Conservation (phyloP, 2,329 filamentous ascomycete genomes). For the Cordyceps fumosorosea region DNA sequence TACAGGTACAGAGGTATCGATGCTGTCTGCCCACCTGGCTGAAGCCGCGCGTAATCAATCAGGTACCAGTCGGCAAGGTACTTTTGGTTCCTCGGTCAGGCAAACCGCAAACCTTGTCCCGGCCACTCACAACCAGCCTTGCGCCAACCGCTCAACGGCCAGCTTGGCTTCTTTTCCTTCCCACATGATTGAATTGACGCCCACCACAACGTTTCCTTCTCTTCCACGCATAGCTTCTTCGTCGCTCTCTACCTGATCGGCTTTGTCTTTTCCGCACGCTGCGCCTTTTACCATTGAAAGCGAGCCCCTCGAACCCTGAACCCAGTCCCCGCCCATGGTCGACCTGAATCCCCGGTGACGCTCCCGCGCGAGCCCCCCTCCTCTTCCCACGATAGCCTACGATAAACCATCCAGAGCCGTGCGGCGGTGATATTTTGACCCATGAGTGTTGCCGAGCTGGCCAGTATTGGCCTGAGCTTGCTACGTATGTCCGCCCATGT, state of each 20-base stretch:
- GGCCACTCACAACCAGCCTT: background rate
- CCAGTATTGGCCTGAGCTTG: conserved; percentile 7
- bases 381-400: conserved; percentile 1
- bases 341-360: conserved; percentile 19
- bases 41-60: background rate
- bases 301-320: background rate
- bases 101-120: background rate
- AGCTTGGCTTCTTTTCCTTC: conserved; percentile 3
- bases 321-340: conserved; percentile 16
- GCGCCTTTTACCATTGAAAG: background rate
- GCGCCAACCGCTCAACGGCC: background rate
- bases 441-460: conserved; percentile 10
- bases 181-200: background rate
- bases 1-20: too few relatives aligned
- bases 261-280: background rate
- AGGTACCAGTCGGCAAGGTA: background rate
- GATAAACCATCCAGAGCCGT: background rate
- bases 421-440: background rate
- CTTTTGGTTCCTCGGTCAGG: background rate
- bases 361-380: conserved; percentile 16
- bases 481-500: too few relatives aligned
- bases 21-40: background rate
- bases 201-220: background rate
- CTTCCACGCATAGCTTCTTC: background rate
- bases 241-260: background rate